Evolutionary conservation across 208 protist species (phyloP), one percentile per base, ranked within the genome.

Genomic region (Acanthamoeba lenticulata): DNA sequence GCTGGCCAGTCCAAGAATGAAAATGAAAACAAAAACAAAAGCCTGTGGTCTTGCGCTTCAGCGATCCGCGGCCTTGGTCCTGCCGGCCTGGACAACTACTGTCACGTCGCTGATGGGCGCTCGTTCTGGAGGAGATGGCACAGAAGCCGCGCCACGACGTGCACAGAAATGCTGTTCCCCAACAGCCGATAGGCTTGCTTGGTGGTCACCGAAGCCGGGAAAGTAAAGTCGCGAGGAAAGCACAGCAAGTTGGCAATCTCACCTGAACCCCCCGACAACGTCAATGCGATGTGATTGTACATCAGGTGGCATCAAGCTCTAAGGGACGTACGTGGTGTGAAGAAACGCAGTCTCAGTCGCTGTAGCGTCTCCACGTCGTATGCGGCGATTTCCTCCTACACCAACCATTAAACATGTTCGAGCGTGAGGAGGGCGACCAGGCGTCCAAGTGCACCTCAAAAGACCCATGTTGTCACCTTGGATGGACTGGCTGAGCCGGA

Each of bases 241-340:
- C 45, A 36, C 42, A 90, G 52, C 81, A 90, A n/a, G 29, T 90
- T 90, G 7, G 81, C 81, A 19, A 90, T 65, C 52, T 90, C 81
- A 29, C 81, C 81, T 90, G n/a, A n/a, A n/a, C n/a, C n/a, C n/a
- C n/a, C n/a, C n/a, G n/a, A n/a, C n/a, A n/a, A n/a, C n/a, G n/a
- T n/a, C n/a, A n/a, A n/a, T n/a, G n/a, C n/a, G n/a, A n/a, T n/a
- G n/a, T n/a, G n/a, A n/a, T n/a, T n/a, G n/a, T n/a, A n/a, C n/a
- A n/a, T n/a, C n/a, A n/a, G n/a, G n/a, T n/a, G n/a, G n/a, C n/a
- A n/a, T n/a, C n/a, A n/a, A n/a, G n/a, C n/a, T n/a, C n/a, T n/a
- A n/a, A n/a, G n/a, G n/a, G n/a, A n/a, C 62, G 36, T 79, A 79
- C 67, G 67, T 24, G 67, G 67, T 11, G 67, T 45, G 24, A 79